These are phyloP conservation scores for Tilletiopsis washingtonensis DNA, from an alignment of 1,284 basidiomycete species.

Conservation along the genomic window DNA sequence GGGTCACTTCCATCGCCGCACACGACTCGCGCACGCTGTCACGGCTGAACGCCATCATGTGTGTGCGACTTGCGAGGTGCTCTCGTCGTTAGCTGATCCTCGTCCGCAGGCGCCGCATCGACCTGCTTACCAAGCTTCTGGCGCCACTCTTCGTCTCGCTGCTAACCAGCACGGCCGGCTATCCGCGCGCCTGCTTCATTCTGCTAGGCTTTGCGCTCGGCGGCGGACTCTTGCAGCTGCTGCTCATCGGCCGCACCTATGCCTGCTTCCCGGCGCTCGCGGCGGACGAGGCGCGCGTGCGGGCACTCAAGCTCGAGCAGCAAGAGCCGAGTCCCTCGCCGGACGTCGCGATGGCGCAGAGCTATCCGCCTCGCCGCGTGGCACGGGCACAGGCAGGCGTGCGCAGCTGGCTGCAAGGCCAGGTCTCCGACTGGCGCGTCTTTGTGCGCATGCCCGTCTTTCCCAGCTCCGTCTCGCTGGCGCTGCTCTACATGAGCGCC, in stretches of 20 bases:
- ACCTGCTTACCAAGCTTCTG: constrained; percentile 56
- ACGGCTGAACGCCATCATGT: constrained; percentile 41
- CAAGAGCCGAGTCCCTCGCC: not conserved
- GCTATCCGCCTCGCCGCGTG: too few relatives aligned
- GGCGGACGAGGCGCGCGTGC: constrained; percentile 11
- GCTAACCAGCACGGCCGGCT: constrained; percentile 48
- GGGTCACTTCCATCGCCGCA: constrained; percentile 52
- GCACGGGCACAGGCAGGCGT: not conserved
- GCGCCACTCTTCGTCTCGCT: constrained; percentile 57
- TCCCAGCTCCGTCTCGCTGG: constrained; percentile 52
- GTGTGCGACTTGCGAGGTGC: constrained; percentile 12
- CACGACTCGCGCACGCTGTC: constrained; percentile 24
- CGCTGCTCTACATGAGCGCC: constrained; percentile 54
- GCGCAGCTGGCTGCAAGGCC: constrained; percentile 2
- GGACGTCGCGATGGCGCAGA: not conserved
- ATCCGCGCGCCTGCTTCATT: constrained; percentile 19
- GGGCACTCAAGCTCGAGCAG: constrained; percentile 2
- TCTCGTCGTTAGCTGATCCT: constrained; percentile 49
- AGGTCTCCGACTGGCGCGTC: constrained; percentile 50
- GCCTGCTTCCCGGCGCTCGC: constrained; percentile 20
- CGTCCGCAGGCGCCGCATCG: constrained; percentile 55
- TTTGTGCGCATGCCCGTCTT: constrained; percentile 53
- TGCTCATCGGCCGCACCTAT: constrained; percentile 28
- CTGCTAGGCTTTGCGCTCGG: constrained; percentile 35
- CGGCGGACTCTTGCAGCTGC: too few relatives aligned